Conservation (phyloP, 345 rosid species). For the Ailanthus altissimus region DNA sequence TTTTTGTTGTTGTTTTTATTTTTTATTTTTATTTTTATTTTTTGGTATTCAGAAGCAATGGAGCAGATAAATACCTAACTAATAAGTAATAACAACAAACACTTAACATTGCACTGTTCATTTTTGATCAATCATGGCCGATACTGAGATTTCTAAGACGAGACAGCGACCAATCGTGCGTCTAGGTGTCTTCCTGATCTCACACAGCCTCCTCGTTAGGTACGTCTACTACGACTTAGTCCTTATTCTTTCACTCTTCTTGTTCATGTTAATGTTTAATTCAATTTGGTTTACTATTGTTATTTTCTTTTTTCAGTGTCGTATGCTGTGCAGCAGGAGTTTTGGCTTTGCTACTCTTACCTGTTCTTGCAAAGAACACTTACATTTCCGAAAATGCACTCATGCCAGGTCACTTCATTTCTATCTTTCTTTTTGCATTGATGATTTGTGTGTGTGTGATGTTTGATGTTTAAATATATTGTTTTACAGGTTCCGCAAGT, state of each 20-base stretch:
- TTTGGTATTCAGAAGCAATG: background rate
- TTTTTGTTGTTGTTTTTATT: background rate
- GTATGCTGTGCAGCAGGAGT: constrained; percentile 74
- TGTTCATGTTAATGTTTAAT: background rate
- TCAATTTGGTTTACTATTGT: background rate
- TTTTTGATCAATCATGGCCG: constrained; percentile 1
- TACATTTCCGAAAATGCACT: constrained; percentile 97
- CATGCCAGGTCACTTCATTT: constrained; percentile 76
- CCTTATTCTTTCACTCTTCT: background rate
- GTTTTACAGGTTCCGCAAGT: constrained; percentile 74
- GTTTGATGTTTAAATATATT: background rate
- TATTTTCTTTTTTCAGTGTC: constrained; percentile 47
- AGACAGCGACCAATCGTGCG: constrained; percentile 80
- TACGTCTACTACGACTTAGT: constrained; percentile 12
- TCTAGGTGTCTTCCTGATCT: constrained; percentile 71
- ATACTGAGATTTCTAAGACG: constrained; percentile 33
- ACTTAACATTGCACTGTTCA: background rate
- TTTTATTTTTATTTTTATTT: no score
- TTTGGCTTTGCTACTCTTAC: constrained; percentile 68
- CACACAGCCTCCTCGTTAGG: constrained; percentile 79
- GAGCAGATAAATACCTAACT: background rate
- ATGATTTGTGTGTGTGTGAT: background rate
- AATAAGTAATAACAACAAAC: background rate
- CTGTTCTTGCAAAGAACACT: constrained; percentile 90
- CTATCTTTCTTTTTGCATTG: background rate